Base-by-base conservation (phyloP, 768 basidiomycete species). In the Suillus clintonianus region DNA sequence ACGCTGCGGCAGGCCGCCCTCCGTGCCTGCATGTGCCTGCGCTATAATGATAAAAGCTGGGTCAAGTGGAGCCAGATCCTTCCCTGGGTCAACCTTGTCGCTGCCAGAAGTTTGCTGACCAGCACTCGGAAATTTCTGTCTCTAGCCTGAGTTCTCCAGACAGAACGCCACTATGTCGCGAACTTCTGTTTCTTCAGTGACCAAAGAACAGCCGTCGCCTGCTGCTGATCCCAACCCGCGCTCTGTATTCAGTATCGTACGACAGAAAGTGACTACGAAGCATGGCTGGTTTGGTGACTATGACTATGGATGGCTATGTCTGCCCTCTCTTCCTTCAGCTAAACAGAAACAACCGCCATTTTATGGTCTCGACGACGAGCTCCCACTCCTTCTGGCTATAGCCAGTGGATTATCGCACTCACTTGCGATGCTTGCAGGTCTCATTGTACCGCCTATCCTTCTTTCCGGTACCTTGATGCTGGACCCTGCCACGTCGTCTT, bases 251-350 rank as follows among this genome's bases (percentile, higher is more conserved):
- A 51, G 60, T 9, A 32, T 59, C 41, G 41, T 78, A 37, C 70
- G 68, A 15, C 70, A 61, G 45, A 84, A 83, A 70, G 36, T 83
- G 53, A 82, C 82, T 6, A 83, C 84, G 2, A 78, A 75, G 65
- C 77, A 88, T 50, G 91, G 92, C 9, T 94, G 92, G 92, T 62
- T 94, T n/a, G 92, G 92, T 0, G 89, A 89, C 71, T 94, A 93
- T 71, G 86, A 94, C 77, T 94, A 91, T 70, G 82, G 77, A 9
- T 89, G 86, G 85, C 82, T 92, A 61, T 93, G 91, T 71, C 83
- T 80, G 22, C 91, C 92, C 3, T 75, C 79, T 1, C 78, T 92
- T 0, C 92, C 92, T 0, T 72, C 71, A 27, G 75, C 78, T 19
- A 70, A 62, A 36, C 63, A 62, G 17, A 72, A 77, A 19, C 67